Conservation (phyloP, 1,284 basidiomycete genomes). For the Cutaneotrichosporon daszewskae region DNA sequence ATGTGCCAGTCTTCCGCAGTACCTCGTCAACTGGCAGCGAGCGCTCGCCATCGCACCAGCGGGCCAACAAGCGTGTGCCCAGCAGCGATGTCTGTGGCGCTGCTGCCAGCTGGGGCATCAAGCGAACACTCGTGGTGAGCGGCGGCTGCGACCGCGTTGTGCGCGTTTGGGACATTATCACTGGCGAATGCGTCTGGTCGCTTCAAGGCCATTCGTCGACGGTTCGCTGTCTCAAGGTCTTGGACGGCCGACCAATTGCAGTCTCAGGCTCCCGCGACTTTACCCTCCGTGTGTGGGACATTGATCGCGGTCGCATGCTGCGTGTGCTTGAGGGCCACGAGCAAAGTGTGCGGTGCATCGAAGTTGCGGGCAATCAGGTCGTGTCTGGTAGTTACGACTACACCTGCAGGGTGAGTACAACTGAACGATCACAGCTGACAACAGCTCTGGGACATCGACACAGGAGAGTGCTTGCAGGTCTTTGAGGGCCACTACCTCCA, state of each 20-base stretch:
- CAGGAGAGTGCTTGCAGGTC: constrained; percentile 75
- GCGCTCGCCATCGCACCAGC: not conserved
- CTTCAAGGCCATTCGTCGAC: constrained; percentile 84
- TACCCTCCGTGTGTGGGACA: constrained; percentile 88
- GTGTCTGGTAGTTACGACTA: constrained; percentile 88
- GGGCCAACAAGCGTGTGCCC: constrained; percentile 8
- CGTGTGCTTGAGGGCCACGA: constrained; percentile 73
- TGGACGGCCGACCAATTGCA: constrained; percentile 80
- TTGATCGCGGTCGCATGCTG: constrained; percentile 67
- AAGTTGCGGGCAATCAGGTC: constrained; percentile 71
- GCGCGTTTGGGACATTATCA: constrained; percentile 83
- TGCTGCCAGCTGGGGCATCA: constrained; percentile 60
- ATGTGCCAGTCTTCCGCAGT: not conserved
- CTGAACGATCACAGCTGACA: constrained; percentile 3
- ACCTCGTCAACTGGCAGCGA: constrained; percentile 2
- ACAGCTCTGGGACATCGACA: constrained; percentile 77
- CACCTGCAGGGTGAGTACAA: constrained; percentile 63
- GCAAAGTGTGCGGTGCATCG: constrained; percentile 79
- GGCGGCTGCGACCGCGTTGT: constrained; percentile 88
- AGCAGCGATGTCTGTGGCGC: constrained; percentile 61
- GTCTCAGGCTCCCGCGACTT: constrained; percentile 84
- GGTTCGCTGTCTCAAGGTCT: constrained; percentile 81
- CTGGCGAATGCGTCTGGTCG: constrained; percentile 72
- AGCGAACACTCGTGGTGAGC: constrained; percentile 68
- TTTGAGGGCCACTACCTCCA: constrained; percentile 86